A percentile compares a stretch with the other conserved stretches of the same genome.
These are phyloP conservation scores for Chrysanthemum lavandulifolium DNA, from an alignment of 129 eudicot genomes.

Conservation along the genomic window DNA sequence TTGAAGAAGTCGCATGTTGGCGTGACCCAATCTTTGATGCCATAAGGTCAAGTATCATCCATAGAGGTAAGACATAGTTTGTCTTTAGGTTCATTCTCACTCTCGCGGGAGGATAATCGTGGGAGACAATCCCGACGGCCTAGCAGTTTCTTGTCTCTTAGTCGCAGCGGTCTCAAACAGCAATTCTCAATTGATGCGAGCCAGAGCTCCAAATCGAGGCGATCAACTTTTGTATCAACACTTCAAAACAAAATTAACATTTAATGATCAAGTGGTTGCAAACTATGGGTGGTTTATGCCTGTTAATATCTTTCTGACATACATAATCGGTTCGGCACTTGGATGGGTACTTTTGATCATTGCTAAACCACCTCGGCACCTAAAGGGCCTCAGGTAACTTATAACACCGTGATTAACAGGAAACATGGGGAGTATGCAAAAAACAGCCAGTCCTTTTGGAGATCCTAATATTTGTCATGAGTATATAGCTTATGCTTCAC, in stretches of 20 bases:
- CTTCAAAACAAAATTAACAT: neutral
- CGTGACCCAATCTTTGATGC: too few species aligned
- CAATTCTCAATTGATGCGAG: too few species aligned
- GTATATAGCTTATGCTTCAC: slow-evolving; percentile 74
- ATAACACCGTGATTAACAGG: slow-evolving; percentile 37
- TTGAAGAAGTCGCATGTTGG: too few species aligned
- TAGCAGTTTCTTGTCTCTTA: too few species aligned
- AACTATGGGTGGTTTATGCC: slow-evolving; percentile 93
- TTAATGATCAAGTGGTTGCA: neutral
- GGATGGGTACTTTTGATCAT: slow-evolving; percentile 71
- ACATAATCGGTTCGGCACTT: slow-evolving; percentile 64
- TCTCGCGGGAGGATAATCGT: too few species aligned
- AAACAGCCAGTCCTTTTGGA: slow-evolving; percentile 85
- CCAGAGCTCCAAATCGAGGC: too few species aligned
- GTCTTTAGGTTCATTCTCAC: too few species aligned
- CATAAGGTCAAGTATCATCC: too few species aligned
- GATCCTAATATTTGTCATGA: slow-evolving; percentile 52
- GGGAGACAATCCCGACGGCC: too few species aligned
- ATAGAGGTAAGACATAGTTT: too few species aligned
- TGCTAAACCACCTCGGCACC: slow-evolving; percentile 63
- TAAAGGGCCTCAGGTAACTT: slow-evolving; percentile 75
- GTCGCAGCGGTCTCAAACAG: too few species aligned
- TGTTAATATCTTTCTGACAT: slow-evolving; percentile 66
- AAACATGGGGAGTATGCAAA: slow-evolving; percentile 80
- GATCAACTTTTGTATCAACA: too few species aligned